Percentiles rank a stretch among this genome's conserved stretches.
Evolutionary conservation across 192 early-diverging fungal species (phyloP).

Genomic region (Funneliformis geosporum): DNA sequence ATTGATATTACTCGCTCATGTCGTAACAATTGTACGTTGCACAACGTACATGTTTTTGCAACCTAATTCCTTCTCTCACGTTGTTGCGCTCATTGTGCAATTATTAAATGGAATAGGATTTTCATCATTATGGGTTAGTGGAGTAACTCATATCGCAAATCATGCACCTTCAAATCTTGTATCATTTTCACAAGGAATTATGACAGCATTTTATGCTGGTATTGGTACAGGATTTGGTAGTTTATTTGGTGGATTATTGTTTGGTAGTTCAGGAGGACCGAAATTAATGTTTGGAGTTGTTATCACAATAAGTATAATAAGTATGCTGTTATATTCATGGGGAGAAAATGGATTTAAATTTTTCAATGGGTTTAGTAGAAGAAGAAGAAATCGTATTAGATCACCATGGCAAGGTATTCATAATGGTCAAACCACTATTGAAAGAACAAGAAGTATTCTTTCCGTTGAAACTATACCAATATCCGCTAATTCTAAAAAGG

Average conservation of each 20-base stretch:
- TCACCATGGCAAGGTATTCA: constrained; percentile 13
- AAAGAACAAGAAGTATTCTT: neutral
- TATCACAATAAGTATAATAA: constrained; percentile 34
- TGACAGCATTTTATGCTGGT: constrained; percentile 32
- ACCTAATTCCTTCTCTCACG: constrained; percentile 35
- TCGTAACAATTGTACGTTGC: constrained; percentile 47
- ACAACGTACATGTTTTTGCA: constrained; percentile 44
- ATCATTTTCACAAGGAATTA: constrained; percentile 48
- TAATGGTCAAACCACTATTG: neutral
- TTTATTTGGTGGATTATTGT: constrained; percentile 45
- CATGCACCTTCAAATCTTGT: constrained; percentile 44
- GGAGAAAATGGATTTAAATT: constrained; percentile 11
- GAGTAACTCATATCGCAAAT: constrained; percentile 48
- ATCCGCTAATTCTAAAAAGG: neutral
- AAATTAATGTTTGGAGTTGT: constrained; percentile 44
- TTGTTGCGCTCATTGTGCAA: constrained; percentile 43
- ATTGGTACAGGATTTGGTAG: constrained; percentile 46
- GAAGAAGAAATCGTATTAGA: neutral
- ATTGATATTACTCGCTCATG: constrained; percentile 48
- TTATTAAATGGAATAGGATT: constrained; percentile 50
- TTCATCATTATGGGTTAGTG: constrained; percentile 48
- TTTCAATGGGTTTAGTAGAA: neutral
- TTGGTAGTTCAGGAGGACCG: constrained; percentile 39
- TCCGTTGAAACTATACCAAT: constrained; percentile 4
- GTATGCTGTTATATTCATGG: constrained; percentile 37